Percentiles rank a stretch among this genome's conserved stretches.
Conservation (phyloP, 2,329 filamentous ascomycete species). For the Colletotrichum spinosum region DNA sequence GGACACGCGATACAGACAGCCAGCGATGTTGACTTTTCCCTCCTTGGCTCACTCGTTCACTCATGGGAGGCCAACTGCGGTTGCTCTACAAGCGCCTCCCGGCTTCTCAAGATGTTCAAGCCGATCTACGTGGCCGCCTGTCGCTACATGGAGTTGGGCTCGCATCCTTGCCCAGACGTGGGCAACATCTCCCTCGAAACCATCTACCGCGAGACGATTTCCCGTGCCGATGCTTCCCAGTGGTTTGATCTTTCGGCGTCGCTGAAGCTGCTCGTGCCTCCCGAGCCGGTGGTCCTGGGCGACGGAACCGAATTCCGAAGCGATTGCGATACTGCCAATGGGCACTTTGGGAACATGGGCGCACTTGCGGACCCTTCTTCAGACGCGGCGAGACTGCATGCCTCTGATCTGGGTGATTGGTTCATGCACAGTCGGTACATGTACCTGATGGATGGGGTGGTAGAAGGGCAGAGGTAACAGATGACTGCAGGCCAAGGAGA, state of each 20-base stretch:
- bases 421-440: constrained; percentile 1
- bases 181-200: neutral
- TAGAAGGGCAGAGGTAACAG: neutral
- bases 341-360: neutral
- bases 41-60: neutral
- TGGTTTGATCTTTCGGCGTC: neutral
- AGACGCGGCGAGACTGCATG: neutral
- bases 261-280: neutral
- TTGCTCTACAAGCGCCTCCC: neutral
- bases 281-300: neutral
- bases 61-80: neutral
- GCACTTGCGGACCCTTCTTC: neutral
- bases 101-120: neutral
- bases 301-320: neutral
- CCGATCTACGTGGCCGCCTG: neutral
- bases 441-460: neutral
- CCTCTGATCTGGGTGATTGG: neutral
- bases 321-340: neutral
- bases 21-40: neutral
- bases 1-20: neutral
- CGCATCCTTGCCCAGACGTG: neutral
- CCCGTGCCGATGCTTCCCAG: neutral
- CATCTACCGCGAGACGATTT: neutral
- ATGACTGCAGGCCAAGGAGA: no score
- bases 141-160: neutral